These are phyloP conservation scores for Plasmodium fragile DNA, from an alignment of 169 alveolate genomes.

Conservation along the genomic window DNA sequence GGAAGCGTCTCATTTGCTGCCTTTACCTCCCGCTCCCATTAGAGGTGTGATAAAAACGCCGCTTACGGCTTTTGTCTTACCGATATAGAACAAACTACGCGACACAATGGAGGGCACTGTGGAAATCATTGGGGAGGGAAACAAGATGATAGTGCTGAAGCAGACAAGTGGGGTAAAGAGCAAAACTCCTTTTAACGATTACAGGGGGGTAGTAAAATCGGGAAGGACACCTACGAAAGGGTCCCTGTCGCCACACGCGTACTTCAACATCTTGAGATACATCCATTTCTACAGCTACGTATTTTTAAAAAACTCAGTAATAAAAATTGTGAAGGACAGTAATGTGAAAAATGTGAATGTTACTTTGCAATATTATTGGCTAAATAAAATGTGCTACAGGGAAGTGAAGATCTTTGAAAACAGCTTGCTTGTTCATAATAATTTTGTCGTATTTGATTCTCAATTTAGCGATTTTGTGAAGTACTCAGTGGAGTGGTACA, in stretches of 20 bases:
- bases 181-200: background rate
- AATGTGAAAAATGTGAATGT: constrained; percentile 21
- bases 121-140: constrained; percentile 71
- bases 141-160: constrained; percentile 51
- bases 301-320: constrained; percentile 57
- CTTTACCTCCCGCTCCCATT: background rate
- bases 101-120: constrained; percentile 17
- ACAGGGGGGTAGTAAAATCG: background rate
- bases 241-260: background rate
- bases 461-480: constrained; percentile 24
- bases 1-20: background rate
- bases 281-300: constrained; percentile 54
- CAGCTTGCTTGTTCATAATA: constrained; percentile 19
- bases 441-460: constrained; percentile 42
- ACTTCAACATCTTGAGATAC: constrained; percentile 16
- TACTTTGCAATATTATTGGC: constrained; percentile 34
- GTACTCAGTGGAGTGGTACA: background rate
- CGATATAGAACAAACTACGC: background rate
- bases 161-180: constrained; percentile 5
- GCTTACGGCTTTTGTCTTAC: background rate
- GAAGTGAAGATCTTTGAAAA: constrained; percentile 24
- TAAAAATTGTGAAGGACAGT: constrained; percentile 50
- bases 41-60: background rate
- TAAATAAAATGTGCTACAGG: constrained; percentile 20
- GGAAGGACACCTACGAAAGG: background rate